A percentile compares a stretch with the other conserved stretches of the same genome.
Conservation (phyloP, 2,329 filamentous ascomycete genomes). For the Cytospora schulzeri region DNA sequence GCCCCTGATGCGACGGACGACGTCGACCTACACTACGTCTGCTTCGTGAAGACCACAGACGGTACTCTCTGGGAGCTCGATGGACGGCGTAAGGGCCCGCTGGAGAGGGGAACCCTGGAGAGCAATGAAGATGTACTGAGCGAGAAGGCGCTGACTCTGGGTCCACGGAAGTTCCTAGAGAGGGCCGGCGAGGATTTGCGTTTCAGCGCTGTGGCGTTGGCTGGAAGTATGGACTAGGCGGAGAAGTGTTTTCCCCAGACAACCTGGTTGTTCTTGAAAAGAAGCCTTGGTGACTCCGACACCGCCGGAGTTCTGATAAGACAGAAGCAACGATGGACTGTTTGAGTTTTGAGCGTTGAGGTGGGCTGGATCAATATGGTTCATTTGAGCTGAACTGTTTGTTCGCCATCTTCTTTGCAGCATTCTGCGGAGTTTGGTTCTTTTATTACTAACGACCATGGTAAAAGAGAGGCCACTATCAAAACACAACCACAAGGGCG, state of each 20-base stretch:
- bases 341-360: not conserved
- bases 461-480: not conserved
- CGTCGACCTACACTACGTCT: conserved; percentile 94
- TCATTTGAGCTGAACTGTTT: not conserved
- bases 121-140: conserved; percentile 72
- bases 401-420: not conserved
- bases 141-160: conserved; percentile 72
- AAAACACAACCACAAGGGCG: not conserved
- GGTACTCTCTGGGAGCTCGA: conserved; percentile 66
- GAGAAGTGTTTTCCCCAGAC: not conserved
- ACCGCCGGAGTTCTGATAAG: not conserved
- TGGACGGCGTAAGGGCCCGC: conserved; percentile 59
- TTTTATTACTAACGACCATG: not conserved
- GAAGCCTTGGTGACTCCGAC: not conserved
- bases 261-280: not conserved
- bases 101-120: conserved; percentile 56
- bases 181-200: conserved; percentile 58
- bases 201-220: conserved; percentile 61
- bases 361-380: not conserved
- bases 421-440: not conserved
- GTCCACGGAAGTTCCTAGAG: conserved; percentile 60
- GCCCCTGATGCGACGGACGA: conserved; percentile 78
- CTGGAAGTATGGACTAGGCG: conserved; percentile 50
- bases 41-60: conserved; percentile 78
- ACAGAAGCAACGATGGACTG: not conserved